Conservation (phyloP, 495 filamentous ascomycete genomes). For the Trichoderma parareesei region DNA sequence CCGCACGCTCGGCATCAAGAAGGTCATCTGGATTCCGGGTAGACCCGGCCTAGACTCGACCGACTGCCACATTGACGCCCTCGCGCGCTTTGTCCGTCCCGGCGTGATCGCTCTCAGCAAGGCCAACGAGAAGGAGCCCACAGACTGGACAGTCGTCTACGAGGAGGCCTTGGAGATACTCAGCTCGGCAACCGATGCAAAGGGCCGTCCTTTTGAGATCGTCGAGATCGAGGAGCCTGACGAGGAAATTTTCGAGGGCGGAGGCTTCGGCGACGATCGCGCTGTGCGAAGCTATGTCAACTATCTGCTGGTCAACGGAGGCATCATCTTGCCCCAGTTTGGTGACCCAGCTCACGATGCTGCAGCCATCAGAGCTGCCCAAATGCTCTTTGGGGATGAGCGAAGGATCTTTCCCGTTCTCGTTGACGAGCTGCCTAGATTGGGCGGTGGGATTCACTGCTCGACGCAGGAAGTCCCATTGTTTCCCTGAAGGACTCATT, state of each 20-base stretch:
- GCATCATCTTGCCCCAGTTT: background rate
- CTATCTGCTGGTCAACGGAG: background rate
- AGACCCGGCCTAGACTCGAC: background rate
- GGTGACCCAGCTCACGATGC: slow-evolving; percentile 2
- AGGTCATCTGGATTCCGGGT: slow-evolving; percentile 3
- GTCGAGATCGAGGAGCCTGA: background rate
- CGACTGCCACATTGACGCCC: slow-evolving; percentile 1
- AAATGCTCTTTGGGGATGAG: background rate
- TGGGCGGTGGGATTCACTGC: background rate
- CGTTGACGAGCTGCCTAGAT: background rate
- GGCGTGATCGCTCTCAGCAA: background rate
- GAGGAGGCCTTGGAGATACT: background rate
- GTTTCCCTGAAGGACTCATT: no score
- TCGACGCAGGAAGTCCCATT: background rate
- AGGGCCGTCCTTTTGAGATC: slow-evolving; percentile 1
- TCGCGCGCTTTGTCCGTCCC: background rate
- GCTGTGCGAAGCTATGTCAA: background rate
- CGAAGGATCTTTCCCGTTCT: background rate
- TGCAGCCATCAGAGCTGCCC: background rate
- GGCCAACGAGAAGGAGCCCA: background rate
- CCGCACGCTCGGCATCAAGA: background rate
- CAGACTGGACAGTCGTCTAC: background rate
- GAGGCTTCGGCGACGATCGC: background rate
- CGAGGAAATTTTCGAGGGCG: background rate
- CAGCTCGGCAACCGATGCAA: background rate